Base-by-base conservation (phyloP, 129 eudicot species). In the Gnaphalium uliginosum region DNA sequence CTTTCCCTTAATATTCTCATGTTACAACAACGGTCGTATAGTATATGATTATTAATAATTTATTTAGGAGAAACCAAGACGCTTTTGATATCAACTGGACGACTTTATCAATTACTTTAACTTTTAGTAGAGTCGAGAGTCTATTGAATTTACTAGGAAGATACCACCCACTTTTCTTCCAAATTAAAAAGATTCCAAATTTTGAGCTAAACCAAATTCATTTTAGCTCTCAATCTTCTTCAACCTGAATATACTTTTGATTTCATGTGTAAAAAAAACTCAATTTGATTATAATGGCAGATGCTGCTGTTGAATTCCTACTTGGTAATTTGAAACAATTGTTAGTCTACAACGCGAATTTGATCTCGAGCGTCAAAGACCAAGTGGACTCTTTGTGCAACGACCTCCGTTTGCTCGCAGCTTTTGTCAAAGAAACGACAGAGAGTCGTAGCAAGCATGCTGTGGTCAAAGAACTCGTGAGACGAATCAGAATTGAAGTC, bases 281-380 rank as follows among this genome's bases (percentile, higher is more conserved):
- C 19, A 58, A 19, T 43, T 43, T 43, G 15, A 6, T 43, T 9
- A 43, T 6, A 77, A 88, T 88, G 89, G 89, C 93, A 14, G 93
- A 88, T 51, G 90, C 86, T 8, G 86, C 71, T 51, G 90, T 88
- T 2, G 88, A 81, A 35, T 85, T 87, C 76, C 80, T 87, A 19
- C 68, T 87, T 61, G 82, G 61, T 6, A 87, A 87, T 19, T 78
- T 87, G 18, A 85, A 85, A 72, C 85, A 87, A 68, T 85, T 87
- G 6, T 68, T 87, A 5, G 81, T 82, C 71, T 74, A 85, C 68
- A 84, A 85, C 69, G 82, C 43, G 32, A 53, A 80, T 25, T 68
- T 85, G 75, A 78, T 87, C 27, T 82, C 82, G 25, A 80, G 62
- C 48, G 81, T 85, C 30, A 87, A 87, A 79, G 92, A 80, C 54